Evolutionary conservation across 2,329 filamentous ascomycete species (phyloP).

Genomic region (Zymoseptoria ardabiliae): DNA sequence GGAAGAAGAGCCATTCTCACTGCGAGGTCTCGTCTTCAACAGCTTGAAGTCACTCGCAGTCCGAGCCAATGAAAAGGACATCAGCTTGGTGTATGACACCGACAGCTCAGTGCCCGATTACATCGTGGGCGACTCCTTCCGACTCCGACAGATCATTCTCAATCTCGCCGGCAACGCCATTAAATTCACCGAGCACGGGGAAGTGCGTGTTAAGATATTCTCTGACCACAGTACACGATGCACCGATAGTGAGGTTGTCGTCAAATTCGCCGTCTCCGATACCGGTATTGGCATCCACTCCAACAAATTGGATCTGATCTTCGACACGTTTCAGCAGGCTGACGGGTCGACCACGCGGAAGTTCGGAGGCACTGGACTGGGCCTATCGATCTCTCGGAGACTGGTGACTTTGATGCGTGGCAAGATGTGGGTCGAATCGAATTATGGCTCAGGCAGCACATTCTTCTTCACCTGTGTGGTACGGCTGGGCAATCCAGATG

Average conservation of each 20-base stretch:
- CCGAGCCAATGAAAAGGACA: constrained; percentile 90
- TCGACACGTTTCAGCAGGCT: constrained; percentile 98
- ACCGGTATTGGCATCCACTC: constrained; percentile 94
- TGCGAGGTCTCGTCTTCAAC: constrained; percentile 93
- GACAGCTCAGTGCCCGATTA: constrained; percentile 91
- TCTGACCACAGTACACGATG: constrained; percentile 59
- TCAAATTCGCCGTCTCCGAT: constrained; percentile 92
- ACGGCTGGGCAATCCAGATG: constrained; percentile 71
- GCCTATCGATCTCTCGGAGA: constrained; percentile 89
- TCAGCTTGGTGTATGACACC: constrained; percentile 88
- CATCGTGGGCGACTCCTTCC: constrained; percentile 93
- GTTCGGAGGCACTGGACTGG: constrained; percentile 90
- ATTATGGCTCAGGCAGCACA: constrained; percentile 81
- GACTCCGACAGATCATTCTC: constrained; percentile 89
- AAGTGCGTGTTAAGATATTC: constrained; percentile 89
- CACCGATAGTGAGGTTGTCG: constrained; percentile 71
- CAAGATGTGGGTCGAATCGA: constrained; percentile 90
- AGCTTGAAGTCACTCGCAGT: constrained; percentile 94
- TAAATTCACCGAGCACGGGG: constrained; percentile 96
- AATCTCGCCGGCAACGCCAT: constrained; percentile 97
- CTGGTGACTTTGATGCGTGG: constrained; percentile 95
- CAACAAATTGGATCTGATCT: constrained; percentile 93
- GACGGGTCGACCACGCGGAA: constrained; percentile 94
- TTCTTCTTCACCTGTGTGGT: constrained; percentile 97
- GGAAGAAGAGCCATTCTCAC: constrained; percentile 92